Conservation (phyloP, 208 protist species). For the Spongospora subterranea region DNA sequence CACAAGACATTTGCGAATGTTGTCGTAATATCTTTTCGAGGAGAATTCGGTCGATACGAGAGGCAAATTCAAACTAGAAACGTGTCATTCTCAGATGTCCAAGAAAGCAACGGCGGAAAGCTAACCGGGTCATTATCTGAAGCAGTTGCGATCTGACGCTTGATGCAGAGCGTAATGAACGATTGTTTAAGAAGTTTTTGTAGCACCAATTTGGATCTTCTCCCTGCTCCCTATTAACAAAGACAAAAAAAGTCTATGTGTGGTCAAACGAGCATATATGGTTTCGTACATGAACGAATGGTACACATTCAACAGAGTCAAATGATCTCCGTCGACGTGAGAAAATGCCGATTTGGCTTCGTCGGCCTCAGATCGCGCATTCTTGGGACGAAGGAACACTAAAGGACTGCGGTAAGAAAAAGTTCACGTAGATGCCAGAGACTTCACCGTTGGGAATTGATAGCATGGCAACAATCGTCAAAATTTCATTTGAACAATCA, state of each 20-base stretch:
- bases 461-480: slow-evolving; percentile 73
- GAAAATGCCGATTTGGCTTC: slow-evolving; percentile 76
- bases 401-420: too few relatives aligned
- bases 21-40: slow-evolving; percentile 65
- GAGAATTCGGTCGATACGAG: slow-evolving; percentile 77
- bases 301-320: slow-evolving; percentile 89
- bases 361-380: slow-evolving; percentile 82
- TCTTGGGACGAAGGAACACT: slow-evolving; percentile 92
- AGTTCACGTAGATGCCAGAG: slow-evolving; percentile 47
- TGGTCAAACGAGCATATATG: background rate
- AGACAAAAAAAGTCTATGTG: background rate
- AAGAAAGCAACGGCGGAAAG: background rate
- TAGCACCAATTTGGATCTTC: slow-evolving; percentile 79
- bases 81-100: background rate
- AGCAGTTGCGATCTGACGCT: slow-evolving; percentile 82
- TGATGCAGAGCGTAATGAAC: slow-evolving; percentile 82
- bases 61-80: slow-evolving; percentile 67
- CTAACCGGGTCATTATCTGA: slow-evolving; percentile 74
- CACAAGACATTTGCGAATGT: slow-evolving; percentile 81
- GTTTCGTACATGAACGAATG: slow-evolving; percentile 76
- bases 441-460: slow-evolving; percentile 89
- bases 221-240: slow-evolving; percentile 21
- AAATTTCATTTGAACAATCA: slow-evolving; percentile 82
- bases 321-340: slow-evolving; percentile 82
- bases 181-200: slow-evolving; percentile 84